These are phyloP conservation scores for Jacaranda mimosifolia DNA, from an alignment of 257 asterid genomes.

Conservation along the genomic window DNA sequence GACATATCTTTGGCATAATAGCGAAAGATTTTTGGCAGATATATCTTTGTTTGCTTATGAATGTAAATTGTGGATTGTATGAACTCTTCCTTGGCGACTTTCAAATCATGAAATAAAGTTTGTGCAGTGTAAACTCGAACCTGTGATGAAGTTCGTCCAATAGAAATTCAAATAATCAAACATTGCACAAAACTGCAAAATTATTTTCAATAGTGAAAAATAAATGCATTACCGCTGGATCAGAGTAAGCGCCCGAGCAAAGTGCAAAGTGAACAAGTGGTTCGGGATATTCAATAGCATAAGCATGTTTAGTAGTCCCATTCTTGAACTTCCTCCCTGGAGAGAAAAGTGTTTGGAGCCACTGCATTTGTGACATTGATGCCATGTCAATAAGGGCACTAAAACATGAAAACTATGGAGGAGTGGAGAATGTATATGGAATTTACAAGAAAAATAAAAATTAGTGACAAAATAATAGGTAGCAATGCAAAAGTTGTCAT, in stretches of 20 bases:
- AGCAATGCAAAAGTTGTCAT: too few species aligned
- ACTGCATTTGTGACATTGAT: constrained; percentile 55
- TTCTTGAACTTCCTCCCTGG: constrained; percentile 75
- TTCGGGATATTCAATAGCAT: constrained; percentile 84
- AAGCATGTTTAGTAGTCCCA: constrained; percentile 59
- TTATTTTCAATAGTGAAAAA: background rate
- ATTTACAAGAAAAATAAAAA: background rate
- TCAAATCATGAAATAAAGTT: constrained; percentile 70
- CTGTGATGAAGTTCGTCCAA: constrained; percentile 50
- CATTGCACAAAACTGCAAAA: background rate
- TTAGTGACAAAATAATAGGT: too few species aligned
- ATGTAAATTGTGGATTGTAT: constrained; percentile 61
- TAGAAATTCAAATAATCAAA: background rate
- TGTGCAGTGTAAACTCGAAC: constrained; percentile 71
- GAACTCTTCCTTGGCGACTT: constrained; percentile 79
- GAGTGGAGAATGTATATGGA: background rate
- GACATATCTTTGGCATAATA: constrained; percentile 83
- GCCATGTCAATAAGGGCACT: constrained; percentile 27
- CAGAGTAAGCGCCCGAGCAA: constrained; percentile 79
- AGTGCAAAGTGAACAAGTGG: constrained; percentile 93
- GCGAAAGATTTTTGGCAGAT: constrained; percentile 70
- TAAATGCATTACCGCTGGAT: constrained; percentile 70
- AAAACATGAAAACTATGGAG: constrained; percentile 11
- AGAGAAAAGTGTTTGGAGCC: constrained; percentile 78
- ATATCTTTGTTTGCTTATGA: constrained; percentile 69